Conservation (phyloP, 192 early-diverging fungal species). For the Diversispora epigaea region DNA sequence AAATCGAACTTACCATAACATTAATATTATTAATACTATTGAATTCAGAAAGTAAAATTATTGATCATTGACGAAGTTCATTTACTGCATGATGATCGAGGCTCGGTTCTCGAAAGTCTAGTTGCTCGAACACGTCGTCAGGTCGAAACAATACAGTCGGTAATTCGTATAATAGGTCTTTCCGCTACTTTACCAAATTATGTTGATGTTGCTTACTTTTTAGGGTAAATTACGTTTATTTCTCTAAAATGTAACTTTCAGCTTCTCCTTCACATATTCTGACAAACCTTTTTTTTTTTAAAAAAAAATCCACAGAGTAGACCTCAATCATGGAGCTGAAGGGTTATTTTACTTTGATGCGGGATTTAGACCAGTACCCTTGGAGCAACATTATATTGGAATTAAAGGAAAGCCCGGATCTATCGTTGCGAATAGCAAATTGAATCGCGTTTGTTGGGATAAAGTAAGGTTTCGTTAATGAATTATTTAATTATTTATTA, state of each 20-base stretch:
- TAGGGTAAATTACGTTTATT: conserved; percentile 52
- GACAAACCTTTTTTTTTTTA: not conserved
- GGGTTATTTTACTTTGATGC: conserved; percentile 97
- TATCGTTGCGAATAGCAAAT: conserved; percentile 55
- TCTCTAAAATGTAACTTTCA: not conserved
- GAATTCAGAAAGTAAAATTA: conserved; percentile 79
- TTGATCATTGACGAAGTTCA: conserved; percentile 99
- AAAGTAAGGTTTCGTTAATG: conserved; percentile 48
- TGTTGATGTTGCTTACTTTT: conserved; percentile 89
- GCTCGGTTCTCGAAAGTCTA: conserved; percentile 94
- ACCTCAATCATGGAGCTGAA: conserved; percentile 13
- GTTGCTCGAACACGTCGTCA: conserved; percentile 92
- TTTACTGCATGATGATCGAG: conserved; percentile 93
- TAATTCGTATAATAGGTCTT: conserved; percentile 96
- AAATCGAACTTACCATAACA: not conserved
- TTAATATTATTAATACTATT: not conserved
- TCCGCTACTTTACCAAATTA: conserved; percentile 99
- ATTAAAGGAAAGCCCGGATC: conserved; percentile 86
- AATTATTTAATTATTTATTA: not conserved
- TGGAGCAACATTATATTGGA: conserved; percentile 95
- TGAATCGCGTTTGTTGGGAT: conserved; percentile 87
- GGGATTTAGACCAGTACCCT: conserved; percentile 91
- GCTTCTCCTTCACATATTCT: not conserved
- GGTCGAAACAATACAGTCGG: conserved; percentile 83
- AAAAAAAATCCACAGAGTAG: not conserved